Evolutionary conservation across 176 grass and related monocot species (phyloP), one percentile per base, ranked within the genome.

Genomic region (Oryza officinalis): DNA sequence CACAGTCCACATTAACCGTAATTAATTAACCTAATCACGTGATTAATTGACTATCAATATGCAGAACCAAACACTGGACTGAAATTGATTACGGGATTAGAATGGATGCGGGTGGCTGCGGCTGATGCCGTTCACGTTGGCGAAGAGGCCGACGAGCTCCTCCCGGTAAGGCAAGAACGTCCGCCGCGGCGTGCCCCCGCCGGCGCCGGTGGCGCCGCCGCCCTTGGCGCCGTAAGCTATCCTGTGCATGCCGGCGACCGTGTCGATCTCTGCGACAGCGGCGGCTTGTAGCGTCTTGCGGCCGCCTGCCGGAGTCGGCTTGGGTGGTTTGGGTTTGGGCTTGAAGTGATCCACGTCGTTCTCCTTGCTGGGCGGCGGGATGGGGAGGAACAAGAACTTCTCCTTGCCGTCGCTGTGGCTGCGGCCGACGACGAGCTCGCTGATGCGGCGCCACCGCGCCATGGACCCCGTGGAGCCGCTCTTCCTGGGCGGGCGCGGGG

Each of bases 371-470:
- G 43, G 2, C 20, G 43, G 43, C 57, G 49, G 47, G 57, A 64
- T 57, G 77, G 90, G 81, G 49, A 96, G 71, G 80, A 96, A 99
- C 17, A 99, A 22, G 86, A 99, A 92, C 88, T 96, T 99, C 83
- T 99, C 96, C 86, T 90, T 94, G 40, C 93, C 96, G 85, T 96
- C 91, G 87, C 96, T 96, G 76, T 94, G 87, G 93, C 93, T 96
- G 59, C 96, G 88, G 8, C 93, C 87, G 1, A 98, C 69, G 27
- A 94, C 89, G 27, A 99, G 89, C 65, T 92, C 89, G 77, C 89
- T 90, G 38, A 99, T 88, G 78, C 90, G 88, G 77, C 84, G 91
- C 96, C 96, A 99, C 52, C 94, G 88, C 74, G 89, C 73, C 74
- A 92, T 67, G 38, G 96, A 99, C 49, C 96, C 96, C 13, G 96